phyloP scores from a whole-genome alignment of 345 rosid species.

The Schrenkiella parvula region DNA sequence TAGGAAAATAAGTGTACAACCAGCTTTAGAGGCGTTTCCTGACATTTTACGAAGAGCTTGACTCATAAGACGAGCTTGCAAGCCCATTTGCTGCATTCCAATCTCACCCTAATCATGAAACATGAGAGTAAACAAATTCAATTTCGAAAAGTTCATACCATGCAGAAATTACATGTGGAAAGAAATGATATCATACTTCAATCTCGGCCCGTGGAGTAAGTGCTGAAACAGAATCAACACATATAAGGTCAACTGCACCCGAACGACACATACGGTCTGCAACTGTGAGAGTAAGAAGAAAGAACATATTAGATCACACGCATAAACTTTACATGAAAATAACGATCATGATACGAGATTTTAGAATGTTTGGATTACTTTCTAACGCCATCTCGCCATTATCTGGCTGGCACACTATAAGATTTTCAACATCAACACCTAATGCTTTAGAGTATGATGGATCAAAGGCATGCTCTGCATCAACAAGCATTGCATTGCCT shows the following conservation, averaged over 20 bases:
- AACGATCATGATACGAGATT: neutral
- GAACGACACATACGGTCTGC: conserved; percentile 99
- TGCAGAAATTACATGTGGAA: neutral
- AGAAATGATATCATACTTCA: conserved; percentile 50
- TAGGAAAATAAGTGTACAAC: conserved; percentile 88
- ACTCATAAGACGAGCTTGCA: conserved; percentile 99
- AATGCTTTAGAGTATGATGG: conserved; percentile 90
- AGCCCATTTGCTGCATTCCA: conserved; percentile 98
- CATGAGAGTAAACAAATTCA: neutral
- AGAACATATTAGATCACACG: conserved; percentile 19
- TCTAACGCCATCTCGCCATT: conserved; percentile 94
- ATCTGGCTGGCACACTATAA: conserved; percentile 94
- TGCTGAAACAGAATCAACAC: conserved; percentile 96
- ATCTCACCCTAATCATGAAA: conserved; percentile 71
- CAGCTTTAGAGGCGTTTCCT: conserved; percentile 99
- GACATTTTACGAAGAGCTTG: conserved; percentile 99
- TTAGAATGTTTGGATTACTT: conserved; percentile 45
- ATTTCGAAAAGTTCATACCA: neutral
- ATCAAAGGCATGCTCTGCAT: conserved; percentile 99
- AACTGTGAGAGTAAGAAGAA: conserved; percentile 42
- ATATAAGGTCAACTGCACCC: conserved; percentile 89
- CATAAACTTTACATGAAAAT: neutral
- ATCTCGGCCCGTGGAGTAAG: conserved; percentile 98
- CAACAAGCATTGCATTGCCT: conserved; percentile 98
- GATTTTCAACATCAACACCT: conserved; percentile 88